Evolutionary conservation across 495 filamentous ascomycete species (phyloP), one percentile per base, ranked within the genome.

Genomic region (Pseudoneurospora amorphoporcata): DNA sequence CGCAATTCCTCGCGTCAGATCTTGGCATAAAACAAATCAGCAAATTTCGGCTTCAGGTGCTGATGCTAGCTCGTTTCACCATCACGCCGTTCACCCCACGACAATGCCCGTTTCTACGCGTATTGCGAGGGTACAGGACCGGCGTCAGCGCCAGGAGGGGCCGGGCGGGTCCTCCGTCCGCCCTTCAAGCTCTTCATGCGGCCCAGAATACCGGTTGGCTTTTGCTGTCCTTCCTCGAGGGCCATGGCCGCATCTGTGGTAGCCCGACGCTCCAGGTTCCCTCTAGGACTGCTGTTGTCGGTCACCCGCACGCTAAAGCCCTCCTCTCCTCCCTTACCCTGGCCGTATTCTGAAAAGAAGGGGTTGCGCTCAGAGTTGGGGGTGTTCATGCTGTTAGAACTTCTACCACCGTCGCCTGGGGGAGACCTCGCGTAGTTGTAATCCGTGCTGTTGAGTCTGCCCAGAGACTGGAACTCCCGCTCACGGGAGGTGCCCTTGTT

Each of bases 151-250:
- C 68, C 75, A 4, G 79, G 75, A 17, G 75, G 78, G 19, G 76
- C 80, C 29, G 81, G 81, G 35, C 80, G 79, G 71, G 75, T 77
- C 72, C 84, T 77, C 43, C 81, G 80, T 71, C 83, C 80, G 53
- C 90, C 90, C 84, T 94, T 92, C 81, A 97, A 83, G 81, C 91
- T 94, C 88, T 92, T 95, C 81, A 98, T 94, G 45, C 94, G 88
- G 74, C 88, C 94, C 72, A 98, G 80, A 74, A 98, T 92, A 3
- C 94, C 87, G 72, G 78, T 81, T 38, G 81, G 77, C 76, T 85
- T 88, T 43, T 77, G 76, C 73, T 84, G 83, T 29, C 75, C 77
- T 9, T 81, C 79, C 39, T 77, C 83, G 17, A 73, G 72, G 39
- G 73, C 76, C 75, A 78, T 81, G 14, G 80, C 79, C 19, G 86